Percentiles rank a stretch among this genome's conserved stretches.
phyloP scores from a whole-genome alignment of 192 early-diverging fungal genomes.

The Coemansia interrupta region DNA sequence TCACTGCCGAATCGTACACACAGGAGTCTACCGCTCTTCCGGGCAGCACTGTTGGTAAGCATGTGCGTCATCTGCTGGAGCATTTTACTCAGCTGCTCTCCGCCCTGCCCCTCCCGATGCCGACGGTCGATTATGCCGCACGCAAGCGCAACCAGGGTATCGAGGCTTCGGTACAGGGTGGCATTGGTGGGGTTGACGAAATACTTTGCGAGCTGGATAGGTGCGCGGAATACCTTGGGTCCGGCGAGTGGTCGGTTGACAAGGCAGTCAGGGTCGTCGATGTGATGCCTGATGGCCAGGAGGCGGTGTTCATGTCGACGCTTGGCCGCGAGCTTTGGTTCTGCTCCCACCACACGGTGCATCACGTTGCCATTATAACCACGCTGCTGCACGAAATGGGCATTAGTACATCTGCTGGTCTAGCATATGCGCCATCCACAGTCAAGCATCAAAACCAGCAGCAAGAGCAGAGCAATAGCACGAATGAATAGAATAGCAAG shows the following conservation, averaged over 20 bases:
- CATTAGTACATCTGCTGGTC: constrained; percentile 19
- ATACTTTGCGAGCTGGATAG: neutral
- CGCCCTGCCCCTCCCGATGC: neutral
- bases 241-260: neutral
- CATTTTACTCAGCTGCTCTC: constrained; percentile 43
- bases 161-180: constrained; percentile 18
- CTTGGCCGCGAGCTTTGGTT: constrained; percentile 54
- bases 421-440: constrained; percentile 51
- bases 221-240: neutral
- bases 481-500: neutral
- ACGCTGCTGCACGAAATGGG: constrained; percentile 41
- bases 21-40: constrained; percentile 35
- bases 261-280: constrained; percentile 14
- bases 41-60: constrained; percentile 57
- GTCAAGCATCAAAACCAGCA: constrained; percentile 18
- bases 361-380: constrained; percentile 53
- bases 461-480: neutral
- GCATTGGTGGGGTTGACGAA: constrained; percentile 5
- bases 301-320: constrained; percentile 27
- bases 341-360: constrained; percentile 54
- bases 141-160: constrained; percentile 22
- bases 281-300: constrained; percentile 19
- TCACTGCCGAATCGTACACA: constrained; percentile 26
- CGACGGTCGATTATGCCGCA: constrained; percentile 21
- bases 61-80: constrained; percentile 55